Evolutionary conservation across 768 basidiomycete genomes (phyloP).

Genomic region (Boletus vermiculosoides): DNA sequence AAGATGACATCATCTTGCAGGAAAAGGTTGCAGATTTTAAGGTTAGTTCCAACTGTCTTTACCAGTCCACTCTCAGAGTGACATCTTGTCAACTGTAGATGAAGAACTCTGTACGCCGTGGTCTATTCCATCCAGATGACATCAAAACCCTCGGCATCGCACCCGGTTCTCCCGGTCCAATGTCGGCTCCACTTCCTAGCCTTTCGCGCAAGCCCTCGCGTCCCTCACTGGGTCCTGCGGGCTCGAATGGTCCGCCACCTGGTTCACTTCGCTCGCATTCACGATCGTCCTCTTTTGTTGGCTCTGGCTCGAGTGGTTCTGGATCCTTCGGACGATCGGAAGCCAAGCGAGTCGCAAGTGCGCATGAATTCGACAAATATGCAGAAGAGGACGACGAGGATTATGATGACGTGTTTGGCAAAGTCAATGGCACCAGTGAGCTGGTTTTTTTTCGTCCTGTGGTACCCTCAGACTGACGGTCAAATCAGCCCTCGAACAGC

Average conservation of each 20-base stretch:
- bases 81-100: conserved; percentile 39
- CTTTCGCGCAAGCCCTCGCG: conserved; percentile 54
- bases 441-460: conserved; percentile 10
- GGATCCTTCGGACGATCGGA: conserved; percentile 69
- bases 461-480: background rate
- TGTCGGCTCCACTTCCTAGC: conserved; percentile 65
- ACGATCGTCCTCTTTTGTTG: conserved; percentile 57
- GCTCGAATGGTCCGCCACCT: conserved; percentile 22
- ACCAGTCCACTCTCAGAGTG: background rate
- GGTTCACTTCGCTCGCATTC: conserved; percentile 46
- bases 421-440: conserved; percentile 65
- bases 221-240: conserved; percentile 49
- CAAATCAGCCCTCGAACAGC: conserved; percentile 51
- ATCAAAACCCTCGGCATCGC: conserved; percentile 72
- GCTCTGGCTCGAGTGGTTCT: conserved; percentile 38
- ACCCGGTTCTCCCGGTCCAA: conserved; percentile 52
- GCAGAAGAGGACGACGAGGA: conserved; percentile 88
- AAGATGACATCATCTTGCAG: conserved; percentile 66
- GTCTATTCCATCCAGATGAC: conserved; percentile 87
- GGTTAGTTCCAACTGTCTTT: conserved; percentile 38
- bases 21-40: conserved; percentile 85
- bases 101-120: conserved; percentile 69
- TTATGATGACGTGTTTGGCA: conserved; percentile 94
- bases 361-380: conserved; percentile 79
- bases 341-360: conserved; percentile 50